Evolutionary conservation across 805 yeast genomes (phyloP).

Genomic region (Sungouiella thailandica): DNA sequence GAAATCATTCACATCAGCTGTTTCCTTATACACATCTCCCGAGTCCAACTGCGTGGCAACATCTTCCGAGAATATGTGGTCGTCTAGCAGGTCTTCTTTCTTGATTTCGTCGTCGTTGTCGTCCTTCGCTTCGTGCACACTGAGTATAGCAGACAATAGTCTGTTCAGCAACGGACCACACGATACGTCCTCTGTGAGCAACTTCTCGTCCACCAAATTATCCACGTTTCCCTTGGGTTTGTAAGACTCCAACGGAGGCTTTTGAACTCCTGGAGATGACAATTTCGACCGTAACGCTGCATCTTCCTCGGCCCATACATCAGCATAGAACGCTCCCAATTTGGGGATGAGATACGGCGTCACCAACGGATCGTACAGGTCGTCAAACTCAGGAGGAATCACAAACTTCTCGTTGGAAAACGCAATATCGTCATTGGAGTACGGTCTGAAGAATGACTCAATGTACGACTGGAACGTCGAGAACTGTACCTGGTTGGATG

Average conservation of each 20-base stretch:
- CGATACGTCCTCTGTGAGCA: constrained; percentile 72
- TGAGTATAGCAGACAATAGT: constrained; percentile 71
- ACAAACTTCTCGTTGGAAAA: constrained; percentile 61
- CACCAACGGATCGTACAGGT: constrained; percentile 56
- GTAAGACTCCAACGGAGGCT: constrained; percentile 38
- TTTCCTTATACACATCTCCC: constrained; percentile 33
- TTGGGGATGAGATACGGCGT: constrained; percentile 80
- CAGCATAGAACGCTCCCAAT: constrained; percentile 76
- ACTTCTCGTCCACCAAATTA: constrained; percentile 50
- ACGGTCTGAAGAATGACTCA: constrained; percentile 79
- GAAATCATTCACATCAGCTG: constrained; percentile 59
- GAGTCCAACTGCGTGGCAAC: constrained; percentile 33
- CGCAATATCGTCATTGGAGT: constrained; percentile 74
- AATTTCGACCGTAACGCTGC: constrained; percentile 38
- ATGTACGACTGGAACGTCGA: constrained; percentile 79
- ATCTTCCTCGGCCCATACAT: constrained; percentile 85
- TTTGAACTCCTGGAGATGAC: constrained; percentile 43
- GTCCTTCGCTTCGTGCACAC: constrained; percentile 27
- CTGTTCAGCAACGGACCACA: constrained; percentile 91
- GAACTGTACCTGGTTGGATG: constrained; percentile 85
- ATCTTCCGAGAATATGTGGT: constrained; percentile 23
- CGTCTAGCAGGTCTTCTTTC: constrained; percentile 10
- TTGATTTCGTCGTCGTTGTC: constrained; percentile 11
- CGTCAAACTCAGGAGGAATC: constrained; percentile 46
- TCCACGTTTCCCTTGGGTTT: constrained; percentile 59